These are phyloP conservation scores for Physcomitrium patens DNA, from an alignment of 225 moss, liverwort and hornwort genomes.

Conservation along the genomic window DNA sequence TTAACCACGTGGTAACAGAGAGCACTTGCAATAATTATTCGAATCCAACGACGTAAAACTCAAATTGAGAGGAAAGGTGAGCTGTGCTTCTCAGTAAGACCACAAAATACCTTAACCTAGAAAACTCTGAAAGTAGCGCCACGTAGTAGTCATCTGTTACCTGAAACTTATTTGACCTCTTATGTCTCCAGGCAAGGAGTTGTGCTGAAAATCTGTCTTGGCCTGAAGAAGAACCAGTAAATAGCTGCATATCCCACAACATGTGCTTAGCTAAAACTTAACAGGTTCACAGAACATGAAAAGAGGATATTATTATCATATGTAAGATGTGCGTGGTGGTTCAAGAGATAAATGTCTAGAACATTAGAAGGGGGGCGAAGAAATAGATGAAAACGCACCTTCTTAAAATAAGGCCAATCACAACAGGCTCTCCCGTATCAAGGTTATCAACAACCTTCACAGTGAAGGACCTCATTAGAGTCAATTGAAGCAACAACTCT, in stretches of 20 bases:
- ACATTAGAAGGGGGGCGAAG: conserved; percentile 1
- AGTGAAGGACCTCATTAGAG: conserved; percentile 16
- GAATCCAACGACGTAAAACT: conserved; percentile 1
- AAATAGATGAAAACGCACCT: conserved; percentile 52
- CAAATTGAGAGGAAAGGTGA: conserved; percentile 2
- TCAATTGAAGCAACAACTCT: background rate
- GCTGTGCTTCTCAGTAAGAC: background rate
- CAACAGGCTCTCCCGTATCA: conserved; percentile 78
- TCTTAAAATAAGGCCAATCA: conserved; percentile 85
- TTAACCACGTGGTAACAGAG: background rate
- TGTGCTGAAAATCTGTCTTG: conserved; percentile 83
- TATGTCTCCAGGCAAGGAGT: conserved; percentile 62
- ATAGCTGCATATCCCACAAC: conserved; percentile 56
- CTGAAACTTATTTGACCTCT: conserved; percentile 69
- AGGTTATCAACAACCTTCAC: conserved; percentile 80
- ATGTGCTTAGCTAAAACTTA: conserved; percentile 17
- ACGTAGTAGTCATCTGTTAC: conserved; percentile 34
- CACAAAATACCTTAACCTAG: conserved; percentile 6
- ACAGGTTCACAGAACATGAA: conserved; percentile 15
- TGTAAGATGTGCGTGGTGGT: background rate
- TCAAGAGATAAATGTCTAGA: background rate
- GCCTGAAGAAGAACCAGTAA: conserved; percentile 82
- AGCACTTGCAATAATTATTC: background rate
- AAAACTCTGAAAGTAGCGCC: background rate
- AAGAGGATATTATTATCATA: conserved; percentile 11